Conservation (phyloP, 345 rosid genomes). For the Citrus sp. region DNA sequence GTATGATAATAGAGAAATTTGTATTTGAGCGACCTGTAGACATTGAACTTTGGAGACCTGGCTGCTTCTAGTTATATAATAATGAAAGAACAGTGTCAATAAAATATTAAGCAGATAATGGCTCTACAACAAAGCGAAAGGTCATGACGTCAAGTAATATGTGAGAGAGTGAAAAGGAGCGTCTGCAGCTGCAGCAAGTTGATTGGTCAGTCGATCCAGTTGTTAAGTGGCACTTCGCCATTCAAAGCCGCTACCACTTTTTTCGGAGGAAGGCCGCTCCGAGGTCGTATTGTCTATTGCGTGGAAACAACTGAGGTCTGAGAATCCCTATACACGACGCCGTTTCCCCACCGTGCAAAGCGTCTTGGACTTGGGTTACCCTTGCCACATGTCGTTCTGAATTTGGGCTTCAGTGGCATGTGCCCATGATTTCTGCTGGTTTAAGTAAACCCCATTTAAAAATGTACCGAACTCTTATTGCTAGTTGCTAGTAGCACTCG, state of each 20-base stretch:
- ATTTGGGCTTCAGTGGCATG: not conserved
- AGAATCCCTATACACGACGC: not conserved
- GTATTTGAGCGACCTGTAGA: constrained; percentile 34
- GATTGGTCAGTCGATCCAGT: not conserved
- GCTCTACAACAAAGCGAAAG: constrained; percentile 36
- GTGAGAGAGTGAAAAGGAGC: not conserved
- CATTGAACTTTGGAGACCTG: constrained; percentile 24
- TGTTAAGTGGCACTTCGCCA: constrained; percentile 11
- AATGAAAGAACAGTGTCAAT: not conserved
- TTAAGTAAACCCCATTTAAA: no score
- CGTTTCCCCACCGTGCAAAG: not conserved
- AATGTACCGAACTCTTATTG: no score
- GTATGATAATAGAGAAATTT: not conserved
- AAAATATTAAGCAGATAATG: constrained; percentile 21
- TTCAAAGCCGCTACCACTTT: not conserved
- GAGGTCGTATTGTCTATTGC: no score
- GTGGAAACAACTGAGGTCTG: not conserved
- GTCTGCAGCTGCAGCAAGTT: not conserved
- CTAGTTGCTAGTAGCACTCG: no score
- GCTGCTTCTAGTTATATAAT: not conserved
- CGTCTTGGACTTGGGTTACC: not conserved
- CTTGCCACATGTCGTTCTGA: not conserved
- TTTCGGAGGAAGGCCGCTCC: no score
- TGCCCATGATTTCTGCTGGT: not conserved
- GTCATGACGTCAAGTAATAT: constrained; percentile 12